Evolutionary conservation across 345 rosid species (phyloP).

Genomic region (Populus pruinosa): DNA sequence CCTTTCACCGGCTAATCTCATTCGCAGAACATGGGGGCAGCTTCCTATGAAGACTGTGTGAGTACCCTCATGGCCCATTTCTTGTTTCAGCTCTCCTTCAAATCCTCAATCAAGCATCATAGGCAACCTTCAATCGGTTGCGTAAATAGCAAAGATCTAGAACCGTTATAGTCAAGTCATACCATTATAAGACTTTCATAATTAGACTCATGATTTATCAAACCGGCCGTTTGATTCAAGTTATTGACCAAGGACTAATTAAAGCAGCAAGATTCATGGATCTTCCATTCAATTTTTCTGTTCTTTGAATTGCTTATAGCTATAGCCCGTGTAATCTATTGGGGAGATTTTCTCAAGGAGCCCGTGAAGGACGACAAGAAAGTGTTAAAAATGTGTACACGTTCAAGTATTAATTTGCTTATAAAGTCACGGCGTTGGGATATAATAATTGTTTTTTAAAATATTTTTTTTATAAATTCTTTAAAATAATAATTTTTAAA

Average conservation of each 20-base stretch:
- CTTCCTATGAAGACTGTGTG: not conserved
- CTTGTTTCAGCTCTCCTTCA: not conserved
- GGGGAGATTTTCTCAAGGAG: not conserved
- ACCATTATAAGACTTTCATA: not conserved
- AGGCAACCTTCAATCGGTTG: not conserved
- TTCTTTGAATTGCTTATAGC: not conserved
- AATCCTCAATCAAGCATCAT: not conserved
- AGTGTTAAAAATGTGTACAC: not conserved
- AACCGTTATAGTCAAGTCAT: not conserved
- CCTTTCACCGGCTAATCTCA: not conserved
- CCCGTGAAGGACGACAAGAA: not conserved
- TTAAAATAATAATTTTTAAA: no score
- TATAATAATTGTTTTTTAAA: no score
- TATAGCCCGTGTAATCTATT: not conserved
- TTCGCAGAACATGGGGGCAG: slow-evolving; percentile 22
- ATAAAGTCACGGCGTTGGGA: no score
- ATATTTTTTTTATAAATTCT: no score
- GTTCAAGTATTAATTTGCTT: not conserved
- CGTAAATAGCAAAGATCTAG: not conserved
- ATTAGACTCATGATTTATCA: not conserved
- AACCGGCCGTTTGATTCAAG: not conserved
- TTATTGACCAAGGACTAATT: not conserved
- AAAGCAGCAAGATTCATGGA: not conserved
- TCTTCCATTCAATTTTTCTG: not conserved
- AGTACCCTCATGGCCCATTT: not conserved